phyloP scores from a whole-genome alignment of 208 protist species.

The Crithidia fasciculata region DNA sequence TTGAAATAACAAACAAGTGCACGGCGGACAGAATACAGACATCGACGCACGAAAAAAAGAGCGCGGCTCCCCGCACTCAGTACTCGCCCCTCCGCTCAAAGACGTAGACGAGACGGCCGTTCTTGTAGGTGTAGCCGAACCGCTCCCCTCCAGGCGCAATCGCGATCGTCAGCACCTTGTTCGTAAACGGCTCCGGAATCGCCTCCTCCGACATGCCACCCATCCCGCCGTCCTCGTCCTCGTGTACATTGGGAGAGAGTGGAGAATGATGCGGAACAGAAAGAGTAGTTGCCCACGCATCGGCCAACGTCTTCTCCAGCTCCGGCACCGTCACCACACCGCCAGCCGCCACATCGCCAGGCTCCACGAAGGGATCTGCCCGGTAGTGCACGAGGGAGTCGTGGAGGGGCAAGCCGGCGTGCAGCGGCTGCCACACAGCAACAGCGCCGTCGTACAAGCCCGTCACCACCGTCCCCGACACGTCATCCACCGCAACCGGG shows the following conservation, averaged over 20 bases:
- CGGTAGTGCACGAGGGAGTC: constrained; percentile 72
- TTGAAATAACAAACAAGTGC: neutral
- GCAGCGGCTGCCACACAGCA: constrained; percentile 86
- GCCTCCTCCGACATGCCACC: constrained; percentile 22
- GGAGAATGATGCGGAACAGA: constrained; percentile 1
- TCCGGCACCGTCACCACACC: constrained; percentile 49
- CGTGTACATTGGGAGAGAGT: neutral
- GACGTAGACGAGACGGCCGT: constrained; percentile 70
- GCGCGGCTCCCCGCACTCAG: neutral
- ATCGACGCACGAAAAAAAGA: too few relatives aligned
- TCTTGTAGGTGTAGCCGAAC: constrained; percentile 80
- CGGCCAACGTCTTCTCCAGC: constrained; percentile 51
- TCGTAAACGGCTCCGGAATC: constrained; percentile 77
- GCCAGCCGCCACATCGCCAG: constrained; percentile 21
- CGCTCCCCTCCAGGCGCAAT: constrained; percentile 85
- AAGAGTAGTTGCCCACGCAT: constrained; percentile 42
- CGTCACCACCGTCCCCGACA: constrained; percentile 78
- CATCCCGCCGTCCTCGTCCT: constrained; percentile 11
- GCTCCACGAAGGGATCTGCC: constrained; percentile 52
- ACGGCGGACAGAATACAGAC: too few relatives aligned
- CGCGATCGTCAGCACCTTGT: constrained; percentile 75
- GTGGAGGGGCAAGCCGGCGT: constrained; percentile 16
- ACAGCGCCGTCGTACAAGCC: constrained; percentile 87
- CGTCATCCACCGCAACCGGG: constrained; percentile 79
- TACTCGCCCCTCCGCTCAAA: constrained; percentile 63